Conservation (phyloP, 176 grass and related monocot species). For the Zoysia japonica region DNA sequence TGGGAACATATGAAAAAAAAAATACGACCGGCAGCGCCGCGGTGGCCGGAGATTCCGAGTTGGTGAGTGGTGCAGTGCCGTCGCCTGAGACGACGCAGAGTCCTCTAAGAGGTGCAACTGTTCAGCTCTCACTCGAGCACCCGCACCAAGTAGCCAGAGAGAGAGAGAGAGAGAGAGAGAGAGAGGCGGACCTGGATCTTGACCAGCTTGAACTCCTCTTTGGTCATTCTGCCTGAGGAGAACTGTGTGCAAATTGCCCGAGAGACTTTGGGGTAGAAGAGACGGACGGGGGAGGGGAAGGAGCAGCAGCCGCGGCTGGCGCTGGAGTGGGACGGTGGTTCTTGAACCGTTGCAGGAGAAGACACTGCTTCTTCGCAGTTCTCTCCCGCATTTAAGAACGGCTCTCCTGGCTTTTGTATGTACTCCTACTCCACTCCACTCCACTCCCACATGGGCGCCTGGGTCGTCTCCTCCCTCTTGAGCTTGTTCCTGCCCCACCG, state of each 20-base stretch:
- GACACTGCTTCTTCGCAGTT: neutral
- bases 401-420: conserved; percentile 19
- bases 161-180: conserved; percentile 2
- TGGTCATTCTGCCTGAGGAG: conserved; percentile 61
- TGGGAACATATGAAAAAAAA: no score
- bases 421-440: neutral
- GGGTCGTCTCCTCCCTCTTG: neutral
- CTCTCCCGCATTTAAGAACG: conserved; percentile 43
- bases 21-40: no score
- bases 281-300: neutral
- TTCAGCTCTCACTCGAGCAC: no score
- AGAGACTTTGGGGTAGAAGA: neutral
- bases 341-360: conserved; percentile 56
- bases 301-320: conserved; percentile 24
- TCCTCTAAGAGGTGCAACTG: no score
- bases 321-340: conserved; percentile 37
- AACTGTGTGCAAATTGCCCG: conserved; percentile 18
- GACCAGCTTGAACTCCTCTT: conserved; percentile 94
- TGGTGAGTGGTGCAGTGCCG: no score
- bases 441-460: conserved; percentile 15
- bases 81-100: no score
- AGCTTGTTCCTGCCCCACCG: neutral
- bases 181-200: conserved; percentile 74
- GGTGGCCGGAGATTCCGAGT: no score
- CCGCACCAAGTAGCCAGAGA: neutral